These are phyloP conservation scores for Xylaria palmicola DNA, from an alignment of 495 filamentous ascomycete species.

Conservation along the genomic window DNA sequence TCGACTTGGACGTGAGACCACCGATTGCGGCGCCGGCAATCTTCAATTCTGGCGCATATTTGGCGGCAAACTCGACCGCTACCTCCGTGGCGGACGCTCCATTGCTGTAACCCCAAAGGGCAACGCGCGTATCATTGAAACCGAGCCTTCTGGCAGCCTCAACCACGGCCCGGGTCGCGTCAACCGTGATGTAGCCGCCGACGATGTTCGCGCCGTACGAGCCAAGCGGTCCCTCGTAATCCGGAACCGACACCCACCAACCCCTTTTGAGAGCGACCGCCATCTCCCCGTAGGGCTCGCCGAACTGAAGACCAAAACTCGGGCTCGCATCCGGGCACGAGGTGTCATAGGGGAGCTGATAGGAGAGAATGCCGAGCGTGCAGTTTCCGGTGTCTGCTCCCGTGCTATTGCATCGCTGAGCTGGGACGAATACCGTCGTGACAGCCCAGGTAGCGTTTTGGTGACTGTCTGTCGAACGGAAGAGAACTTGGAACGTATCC, in stretches of 20 bases:
- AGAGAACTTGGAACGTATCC: neutral
- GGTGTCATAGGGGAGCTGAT: conserved; percentile 47
- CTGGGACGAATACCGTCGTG: conserved; percentile 26
- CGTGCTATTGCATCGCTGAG: neutral
- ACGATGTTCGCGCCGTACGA: neutral
- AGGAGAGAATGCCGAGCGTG: conserved; percentile 37
- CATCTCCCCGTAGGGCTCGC: no score
- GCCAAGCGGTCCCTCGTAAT: neutral
- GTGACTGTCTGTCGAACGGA: neutral
- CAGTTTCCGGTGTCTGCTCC: neutral
- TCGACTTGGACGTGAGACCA: neutral
- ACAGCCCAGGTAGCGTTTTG: neutral
- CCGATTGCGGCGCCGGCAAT: neutral
- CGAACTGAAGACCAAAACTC: conserved; percentile 5
- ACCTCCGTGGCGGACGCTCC: neutral
- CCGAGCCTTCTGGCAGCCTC: no score
- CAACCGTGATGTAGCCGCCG: conserved; percentile 30
- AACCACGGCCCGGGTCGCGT: conserved; percentile 42
- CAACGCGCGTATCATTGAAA: neutral
- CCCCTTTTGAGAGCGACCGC: no score
- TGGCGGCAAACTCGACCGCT: neutral
- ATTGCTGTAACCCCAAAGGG: neutral
- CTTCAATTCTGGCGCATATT: neutral
- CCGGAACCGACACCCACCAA: neutral
- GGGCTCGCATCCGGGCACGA: conserved; percentile 35